Evolutionary conservation across 2,329 filamentous ascomycete genomes (phyloP).

Genomic region (Diaporthe eres): DNA sequence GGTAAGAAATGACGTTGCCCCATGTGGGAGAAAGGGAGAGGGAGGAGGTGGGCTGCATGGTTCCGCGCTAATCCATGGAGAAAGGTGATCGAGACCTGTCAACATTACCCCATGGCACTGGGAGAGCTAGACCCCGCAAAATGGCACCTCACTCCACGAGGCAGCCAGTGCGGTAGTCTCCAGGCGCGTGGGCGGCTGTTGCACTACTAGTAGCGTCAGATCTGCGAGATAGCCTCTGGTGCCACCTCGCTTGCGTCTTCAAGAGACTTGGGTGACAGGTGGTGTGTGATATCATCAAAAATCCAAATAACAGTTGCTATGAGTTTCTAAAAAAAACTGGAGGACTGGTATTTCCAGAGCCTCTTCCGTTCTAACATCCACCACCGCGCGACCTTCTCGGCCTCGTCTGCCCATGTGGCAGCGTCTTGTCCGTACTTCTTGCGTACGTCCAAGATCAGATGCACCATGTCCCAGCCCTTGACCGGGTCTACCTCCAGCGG

Average conservation of each 20-base stretch:
- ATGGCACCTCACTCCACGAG: conserved; percentile 13
- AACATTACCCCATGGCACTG: background rate
- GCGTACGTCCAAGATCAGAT: conserved; percentile 37
- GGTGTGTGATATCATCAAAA: background rate
- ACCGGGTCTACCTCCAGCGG: conserved; percentile 24
- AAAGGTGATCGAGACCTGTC: background rate
- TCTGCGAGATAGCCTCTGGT: background rate
- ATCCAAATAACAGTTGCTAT: background rate
- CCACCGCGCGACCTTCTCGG: conserved; percentile 44
- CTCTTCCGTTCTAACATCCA: conserved; percentile 42
- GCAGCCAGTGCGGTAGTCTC: background rate
- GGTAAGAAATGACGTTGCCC: conserved; percentile 18
- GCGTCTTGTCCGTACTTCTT: conserved; percentile 39
- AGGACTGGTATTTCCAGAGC: conserved; percentile 26
- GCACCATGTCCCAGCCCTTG: conserved; percentile 29
- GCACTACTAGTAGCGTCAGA: background rate
- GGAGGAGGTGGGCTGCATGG: background rate
- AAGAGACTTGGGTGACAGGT: no score
- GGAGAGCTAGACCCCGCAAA: conserved; percentile 16
- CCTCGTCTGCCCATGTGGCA: conserved; percentile 44
- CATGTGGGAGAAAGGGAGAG: background rate
- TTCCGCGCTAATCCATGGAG: background rate
- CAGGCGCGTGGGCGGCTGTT: no score
- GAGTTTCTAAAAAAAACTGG: background rate
- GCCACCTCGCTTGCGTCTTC: background rate